Evolutionary conservation across 305 asterid species (phyloP).

Genomic region (Andrographis paniculata): DNA sequence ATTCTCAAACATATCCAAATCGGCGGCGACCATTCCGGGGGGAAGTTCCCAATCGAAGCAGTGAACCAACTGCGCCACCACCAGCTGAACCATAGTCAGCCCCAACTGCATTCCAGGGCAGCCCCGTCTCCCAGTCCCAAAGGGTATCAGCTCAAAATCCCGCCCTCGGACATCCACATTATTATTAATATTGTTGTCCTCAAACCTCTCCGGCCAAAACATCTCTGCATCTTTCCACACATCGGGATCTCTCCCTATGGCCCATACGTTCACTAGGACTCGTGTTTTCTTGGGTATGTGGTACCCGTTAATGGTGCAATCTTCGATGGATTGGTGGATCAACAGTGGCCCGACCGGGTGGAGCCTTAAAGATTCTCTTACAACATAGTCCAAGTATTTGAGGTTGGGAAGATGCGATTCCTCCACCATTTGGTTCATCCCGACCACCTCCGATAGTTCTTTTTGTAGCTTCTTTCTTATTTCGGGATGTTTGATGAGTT

Average conservation of each 20-base stretch:
- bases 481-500: conserved; percentile 33
- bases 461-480: conserved; percentile 32
- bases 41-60: conserved; percentile 31
- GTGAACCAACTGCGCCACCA: conserved; percentile 29
- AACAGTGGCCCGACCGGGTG: conserved; percentile 30
- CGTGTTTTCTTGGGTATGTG: conserved; percentile 25
- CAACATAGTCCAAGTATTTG: conserved; percentile 27
- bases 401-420: conserved; percentile 31
- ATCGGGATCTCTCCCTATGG: conserved; percentile 28
- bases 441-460: conserved; percentile 29
- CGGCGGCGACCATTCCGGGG: neutral
- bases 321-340: conserved; percentile 28
- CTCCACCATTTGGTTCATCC: conserved; percentile 26
- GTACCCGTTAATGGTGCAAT: conserved; percentile 27
- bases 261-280: conserved; percentile 22
- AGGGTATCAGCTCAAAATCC: conserved; percentile 28
- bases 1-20: neutral
- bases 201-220: conserved; percentile 32
- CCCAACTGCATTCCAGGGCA: conserved; percentile 34
- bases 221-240: conserved; percentile 27
- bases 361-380: conserved; percentile 28
- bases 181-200: conserved; percentile 2
- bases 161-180: conserved; percentile 23
- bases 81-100: neutral
- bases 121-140: conserved; percentile 33